Percentiles rank a stretch among this genome's conserved stretches.
phyloP scores from a whole-genome alignment of 345 rosid species.

The Atalantia buxifolia region DNA sequence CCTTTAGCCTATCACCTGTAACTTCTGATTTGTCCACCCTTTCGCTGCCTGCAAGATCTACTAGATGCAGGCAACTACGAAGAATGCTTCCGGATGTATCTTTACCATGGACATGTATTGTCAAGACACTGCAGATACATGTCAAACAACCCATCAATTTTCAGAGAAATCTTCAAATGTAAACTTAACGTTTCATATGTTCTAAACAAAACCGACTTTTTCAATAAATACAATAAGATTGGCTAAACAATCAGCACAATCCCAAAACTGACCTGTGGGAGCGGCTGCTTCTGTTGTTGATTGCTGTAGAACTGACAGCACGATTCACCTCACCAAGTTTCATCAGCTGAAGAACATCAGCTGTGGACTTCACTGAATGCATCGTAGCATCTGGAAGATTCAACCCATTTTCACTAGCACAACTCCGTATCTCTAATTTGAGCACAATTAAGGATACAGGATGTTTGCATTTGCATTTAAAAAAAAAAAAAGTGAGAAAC shows the following conservation, averaged over 20 bases:
- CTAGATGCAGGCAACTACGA: constrained; percentile 85
- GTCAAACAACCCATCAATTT: constrained; percentile 13
- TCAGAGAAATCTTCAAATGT: not conserved
- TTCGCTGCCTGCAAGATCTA: constrained; percentile 98
- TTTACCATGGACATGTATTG: constrained; percentile 80
- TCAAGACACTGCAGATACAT: constrained; percentile 57
- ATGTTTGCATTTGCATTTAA: not conserved
- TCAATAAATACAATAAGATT: not conserved
- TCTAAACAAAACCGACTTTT: not conserved
- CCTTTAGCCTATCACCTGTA: constrained; percentile 89
- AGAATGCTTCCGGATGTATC: constrained; percentile 66
- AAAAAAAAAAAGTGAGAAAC: not conserved
- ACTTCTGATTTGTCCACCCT: constrained; percentile 93
- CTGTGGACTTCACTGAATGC: constrained; percentile 65
- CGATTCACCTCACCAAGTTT: constrained; percentile 85
- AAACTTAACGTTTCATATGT: too few species aligned
- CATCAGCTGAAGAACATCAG: constrained; percentile 78
- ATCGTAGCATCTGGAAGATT: constrained; percentile 88
- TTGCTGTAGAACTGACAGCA: constrained; percentile 76
- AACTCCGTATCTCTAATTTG: constrained; percentile 84
- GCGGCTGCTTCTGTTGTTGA: constrained; percentile 80
- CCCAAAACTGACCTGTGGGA: constrained; percentile 71
- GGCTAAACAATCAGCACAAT: not conserved
- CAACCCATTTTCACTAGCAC: constrained; percentile 59
- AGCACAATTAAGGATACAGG: constrained; percentile 42